Evolutionary conservation across 2,329 filamentous ascomycete genomes (phyloP), one percentile per base, ranked within the genome.

Genomic region (Colletotrichum sp.): DNA sequence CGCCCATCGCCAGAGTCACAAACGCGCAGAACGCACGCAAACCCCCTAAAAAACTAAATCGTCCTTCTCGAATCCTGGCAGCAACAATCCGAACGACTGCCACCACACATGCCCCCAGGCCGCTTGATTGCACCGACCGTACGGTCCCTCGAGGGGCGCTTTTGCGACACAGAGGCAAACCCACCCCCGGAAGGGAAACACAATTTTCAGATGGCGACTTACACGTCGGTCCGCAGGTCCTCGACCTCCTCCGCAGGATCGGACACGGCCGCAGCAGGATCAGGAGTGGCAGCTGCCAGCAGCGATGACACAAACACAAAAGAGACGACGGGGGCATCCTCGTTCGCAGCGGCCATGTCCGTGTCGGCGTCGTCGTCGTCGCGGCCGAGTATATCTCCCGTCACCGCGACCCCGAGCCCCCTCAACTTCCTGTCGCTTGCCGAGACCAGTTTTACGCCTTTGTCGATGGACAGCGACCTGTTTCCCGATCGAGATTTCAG

Each of bases 371-470:
- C 70, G 12, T 62, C 69, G 62, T 74, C 75, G 22, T 57, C 77
- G 44, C 62, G 65, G 32, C 63, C 77, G 32, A 68, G 75, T 34
- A 48, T 76, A 30, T 79, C 80, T 52, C n/a, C 44, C 48, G 77
- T 80, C 28, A 75, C 78, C 48, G 74, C 74, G 26, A 77, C 76
- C 15, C 70, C 74, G 34, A 78, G 77, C 18, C 73, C 74, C 4
- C 28, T 70, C 55, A 78, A 80, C 59, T 80, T 78, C 59, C 63
- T 80, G 28, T 75, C 76, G 22, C 73, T 82, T n/a, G 78, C 79
- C 75, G 80, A 81, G 30, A 75, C 80, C 66, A 77, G 79, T 10
- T 81, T 81, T 24, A 84, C 82, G 65, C 82, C 82, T n/a, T 69
- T 84, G 55, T 83, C 82, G 22, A 80, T 83, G 80, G 77, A 79